Evolutionary conservation across 1,284 basidiomycete species (phyloP), one percentile per base, ranked within the genome.

Genomic region (Ceratobasidium sp.): DNA sequence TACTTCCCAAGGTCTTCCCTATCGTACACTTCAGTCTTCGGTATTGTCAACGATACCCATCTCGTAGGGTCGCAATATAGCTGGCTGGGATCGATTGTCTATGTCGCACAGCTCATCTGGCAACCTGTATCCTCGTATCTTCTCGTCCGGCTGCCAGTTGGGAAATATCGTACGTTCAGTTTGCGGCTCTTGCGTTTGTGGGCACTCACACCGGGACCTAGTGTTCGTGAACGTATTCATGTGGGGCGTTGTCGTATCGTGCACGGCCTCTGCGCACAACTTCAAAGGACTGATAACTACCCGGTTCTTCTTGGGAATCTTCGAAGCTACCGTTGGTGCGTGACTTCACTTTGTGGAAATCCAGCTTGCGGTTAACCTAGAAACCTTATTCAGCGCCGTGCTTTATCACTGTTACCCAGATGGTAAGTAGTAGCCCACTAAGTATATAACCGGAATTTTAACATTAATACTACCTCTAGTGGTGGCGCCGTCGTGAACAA

Each of bases 401-500:
- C 64, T 85, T 85, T 76, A 85, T 85, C 41, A 84, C 84, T 0
- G 83, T 86, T 41, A 86, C 84, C 8, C 84, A 85, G 75, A 86
- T 85, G 84, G 83, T 82, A 51, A 4, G 78, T 75, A 9, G 24
- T 65, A 45, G 1, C 22, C 15, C 27, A 17, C 27, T 19, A n/a
- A 8, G 17, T 29, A 41, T 47, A 60, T 27, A 41, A 19, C n/a
- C 47, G 24, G 45, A n/a, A n/a, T 24, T 27, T 11, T 62, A 1
- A 22, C 47, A 27, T 22, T 5, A 1, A 45, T 27, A 11, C 47
- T 8, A 27, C 3, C 29, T 51, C 27, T 60, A 83, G 84, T 86
- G 84, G 84, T 85, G 85, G 84, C 81, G 84, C 24, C 80, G 84
- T 24, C 81, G 84, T 4, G 84, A 85, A 74, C 85, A 87, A 78